Base-by-base conservation (phyloP, 2,329 filamentous ascomycete genomes). In the Botrytis pseudocinerea region DNA sequence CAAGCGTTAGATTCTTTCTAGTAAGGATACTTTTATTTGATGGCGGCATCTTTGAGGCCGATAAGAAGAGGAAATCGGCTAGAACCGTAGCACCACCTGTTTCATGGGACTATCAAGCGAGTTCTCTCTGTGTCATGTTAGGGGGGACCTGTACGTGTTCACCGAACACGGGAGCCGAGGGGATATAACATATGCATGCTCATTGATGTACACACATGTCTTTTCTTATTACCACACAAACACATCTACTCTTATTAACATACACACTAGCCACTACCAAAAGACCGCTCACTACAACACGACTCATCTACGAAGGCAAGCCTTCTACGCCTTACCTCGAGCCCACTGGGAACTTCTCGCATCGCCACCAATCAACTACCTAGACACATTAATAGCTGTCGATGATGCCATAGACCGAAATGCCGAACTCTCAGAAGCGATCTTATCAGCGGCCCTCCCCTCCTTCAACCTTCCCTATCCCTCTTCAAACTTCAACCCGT, bases 341-440 rank as follows among this genome's bases (percentile, higher is more conserved):
- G 85, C 87, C 1, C 95, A 99, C 81, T 96, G 94, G 90, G 88
- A 92, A 79, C 87, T 97, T 80, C 88, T 99, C 0, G 91, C 94
- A 0, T 87, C 87, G 7, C 90, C 93, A 0, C 95, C 95, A 0
- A 97, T 98, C 84, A 92, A 90, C 73, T 90, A 96, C 70, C 87
- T 97, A 10, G 89, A 94, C 51, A 93, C 90, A 0, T 88, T 99
- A 51, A 88, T 92, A 76, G 88, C 87, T 66, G 89, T 97, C 20
- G 97, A 99, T 80, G 89, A 92, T 72, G 94, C 95, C 62, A 97
- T 99, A 75, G 95, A 97, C 78, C 84, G 87, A 74, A 99, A 99
- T 79, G 93, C 95, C 12, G 89, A 93, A 70, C 88, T 99, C 10
- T 92, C 95, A 16, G 90, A 92, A 74, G 88, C 87, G 7, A 97